Conservation (phyloP, 768 basidiomycete genomes). For the Podaxis pistillaris region DNA sequence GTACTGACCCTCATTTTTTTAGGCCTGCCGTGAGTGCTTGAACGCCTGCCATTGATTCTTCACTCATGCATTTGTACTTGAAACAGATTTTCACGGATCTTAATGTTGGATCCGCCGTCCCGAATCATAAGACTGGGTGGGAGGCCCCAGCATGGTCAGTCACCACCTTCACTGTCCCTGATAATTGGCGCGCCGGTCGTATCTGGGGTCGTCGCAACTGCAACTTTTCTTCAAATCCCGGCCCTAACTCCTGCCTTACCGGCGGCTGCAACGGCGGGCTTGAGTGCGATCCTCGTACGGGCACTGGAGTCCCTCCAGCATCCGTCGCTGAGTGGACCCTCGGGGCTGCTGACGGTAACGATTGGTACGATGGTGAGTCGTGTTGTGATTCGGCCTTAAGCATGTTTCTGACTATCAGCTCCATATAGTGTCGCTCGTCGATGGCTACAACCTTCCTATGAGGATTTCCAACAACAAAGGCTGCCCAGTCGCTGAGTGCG, state of each 20-base stretch:
- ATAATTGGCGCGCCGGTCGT: conserved; percentile 63
- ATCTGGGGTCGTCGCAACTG: conserved; percentile 59
- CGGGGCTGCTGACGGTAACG: conserved; percentile 27
- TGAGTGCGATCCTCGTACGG: conserved; percentile 43
- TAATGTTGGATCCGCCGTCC: conserved; percentile 39
- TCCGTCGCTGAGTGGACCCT: conserved; percentile 68
- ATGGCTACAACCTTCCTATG: conserved; percentile 65
- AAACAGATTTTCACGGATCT: conserved; percentile 56
- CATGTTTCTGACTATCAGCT: neutral
- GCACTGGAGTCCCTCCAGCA: conserved; percentile 64
- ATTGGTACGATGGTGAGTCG: conserved; percentile 53
- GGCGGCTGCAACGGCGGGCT: conserved; percentile 69
- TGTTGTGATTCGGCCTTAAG: neutral
- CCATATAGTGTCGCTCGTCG: conserved; percentile 57
- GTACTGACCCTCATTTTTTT: neutral
- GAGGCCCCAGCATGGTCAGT: conserved; percentile 34
- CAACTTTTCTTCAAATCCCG: conserved; percentile 47
- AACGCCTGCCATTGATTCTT: neutral
- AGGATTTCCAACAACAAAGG: conserved; percentile 52
- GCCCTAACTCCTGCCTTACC: conserved; percentile 52
- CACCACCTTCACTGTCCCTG: conserved; percentile 51
- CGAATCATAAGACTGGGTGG: conserved; percentile 44
- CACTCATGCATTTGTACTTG: conserved; percentile 22
- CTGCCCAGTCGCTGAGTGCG: conserved; percentile 54
- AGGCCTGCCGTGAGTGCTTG: conserved; percentile 34